phyloP scores from a whole-genome alignment of 208 protist species.

The Crithidia thermophila region DNA sequence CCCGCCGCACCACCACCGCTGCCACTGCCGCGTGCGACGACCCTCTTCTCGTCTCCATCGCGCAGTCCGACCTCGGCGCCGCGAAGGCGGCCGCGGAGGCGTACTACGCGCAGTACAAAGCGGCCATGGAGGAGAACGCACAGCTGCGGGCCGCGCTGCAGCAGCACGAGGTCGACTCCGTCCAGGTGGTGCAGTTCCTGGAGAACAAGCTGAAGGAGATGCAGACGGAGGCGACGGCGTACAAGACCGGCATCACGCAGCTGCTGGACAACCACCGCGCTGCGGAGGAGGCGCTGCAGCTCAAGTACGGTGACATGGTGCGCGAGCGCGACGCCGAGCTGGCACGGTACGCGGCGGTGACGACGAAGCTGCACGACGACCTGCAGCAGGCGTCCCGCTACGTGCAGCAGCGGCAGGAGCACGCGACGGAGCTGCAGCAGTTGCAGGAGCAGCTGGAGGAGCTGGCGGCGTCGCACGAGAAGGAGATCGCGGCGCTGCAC shows the following conservation, averaged over 20 bases:
- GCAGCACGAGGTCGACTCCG: slow-evolving; percentile 57
- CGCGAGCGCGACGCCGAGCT: slow-evolving; percentile 70
- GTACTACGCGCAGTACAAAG: slow-evolving; percentile 50
- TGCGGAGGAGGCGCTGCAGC: slow-evolving; percentile 36
- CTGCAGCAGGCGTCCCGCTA: slow-evolving; percentile 55
- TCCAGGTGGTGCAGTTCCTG: slow-evolving; percentile 58
- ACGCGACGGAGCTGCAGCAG: slow-evolving; percentile 63
- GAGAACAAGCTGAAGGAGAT: slow-evolving; percentile 51
- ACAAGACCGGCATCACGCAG: slow-evolving; percentile 43
- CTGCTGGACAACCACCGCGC: slow-evolving; percentile 34
- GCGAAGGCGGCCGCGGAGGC: slow-evolving; percentile 47
- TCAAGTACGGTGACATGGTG: slow-evolving; percentile 57
- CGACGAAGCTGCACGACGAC: slow-evolving; percentile 64
- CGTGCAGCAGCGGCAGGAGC: slow-evolving; percentile 67
- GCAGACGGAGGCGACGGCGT: slow-evolving; percentile 27
- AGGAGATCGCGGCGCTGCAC: slow-evolving; percentile 65
- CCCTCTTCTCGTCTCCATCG: slow-evolving; percentile 56
- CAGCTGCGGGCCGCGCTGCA: slow-evolving; percentile 48
- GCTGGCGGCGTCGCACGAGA: slow-evolving; percentile 53
- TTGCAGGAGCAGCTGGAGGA: slow-evolving; percentile 70
- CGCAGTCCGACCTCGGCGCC: slow-evolving; percentile 55
- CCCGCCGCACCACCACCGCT: neutral
- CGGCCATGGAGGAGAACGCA: slow-evolving; percentile 46
- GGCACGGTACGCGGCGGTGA: slow-evolving; percentile 45
- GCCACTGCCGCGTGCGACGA: slow-evolving; percentile 18